phyloP scores from a whole-genome alignment of 2,329 filamentous ascomycete species.

The Sclerotinia trifoliorum region DNA sequence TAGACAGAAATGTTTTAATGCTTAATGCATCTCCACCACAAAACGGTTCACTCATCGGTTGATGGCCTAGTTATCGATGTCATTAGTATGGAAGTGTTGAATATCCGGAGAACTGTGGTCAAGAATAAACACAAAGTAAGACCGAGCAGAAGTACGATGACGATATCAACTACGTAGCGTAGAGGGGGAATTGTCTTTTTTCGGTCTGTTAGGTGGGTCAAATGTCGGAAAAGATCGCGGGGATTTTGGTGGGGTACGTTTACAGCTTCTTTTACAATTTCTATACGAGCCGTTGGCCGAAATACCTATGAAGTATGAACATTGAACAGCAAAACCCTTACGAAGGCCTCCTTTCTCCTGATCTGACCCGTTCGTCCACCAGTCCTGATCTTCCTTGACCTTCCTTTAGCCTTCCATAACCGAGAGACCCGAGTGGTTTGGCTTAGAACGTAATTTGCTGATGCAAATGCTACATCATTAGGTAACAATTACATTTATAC shows the following conservation, averaged over 20 bases:
- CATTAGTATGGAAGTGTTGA: background rate
- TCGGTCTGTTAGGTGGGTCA: background rate
- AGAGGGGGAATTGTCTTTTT: background rate
- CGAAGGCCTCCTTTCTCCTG: too few species aligned
- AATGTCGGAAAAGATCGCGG: constrained; percentile 12
- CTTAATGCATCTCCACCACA: background rate
- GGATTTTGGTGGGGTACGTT: constrained; percentile 7
- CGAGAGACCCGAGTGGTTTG: constrained; percentile 1
- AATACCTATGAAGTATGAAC: too few species aligned
- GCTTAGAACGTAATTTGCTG: background rate
- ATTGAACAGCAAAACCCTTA: background rate
- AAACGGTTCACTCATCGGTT: background rate
- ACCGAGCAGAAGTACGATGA: constrained; percentile 15
- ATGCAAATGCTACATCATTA: background rate
- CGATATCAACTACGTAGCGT: constrained; percentile 9
- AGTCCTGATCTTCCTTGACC: too few species aligned
- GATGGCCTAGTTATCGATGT: background rate
- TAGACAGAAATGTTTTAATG: background rate
- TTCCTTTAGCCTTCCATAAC: background rate
- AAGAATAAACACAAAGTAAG: background rate
- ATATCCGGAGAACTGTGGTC: background rate
- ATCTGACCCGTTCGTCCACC: background rate
- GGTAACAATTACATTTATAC: background rate
- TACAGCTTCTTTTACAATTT: too few species aligned
- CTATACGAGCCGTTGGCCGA: too few species aligned